Evolutionary conservation across 225 moss, liverwort and hornwort genomes (phyloP).

Genomic region (Neckera pumila): DNA sequence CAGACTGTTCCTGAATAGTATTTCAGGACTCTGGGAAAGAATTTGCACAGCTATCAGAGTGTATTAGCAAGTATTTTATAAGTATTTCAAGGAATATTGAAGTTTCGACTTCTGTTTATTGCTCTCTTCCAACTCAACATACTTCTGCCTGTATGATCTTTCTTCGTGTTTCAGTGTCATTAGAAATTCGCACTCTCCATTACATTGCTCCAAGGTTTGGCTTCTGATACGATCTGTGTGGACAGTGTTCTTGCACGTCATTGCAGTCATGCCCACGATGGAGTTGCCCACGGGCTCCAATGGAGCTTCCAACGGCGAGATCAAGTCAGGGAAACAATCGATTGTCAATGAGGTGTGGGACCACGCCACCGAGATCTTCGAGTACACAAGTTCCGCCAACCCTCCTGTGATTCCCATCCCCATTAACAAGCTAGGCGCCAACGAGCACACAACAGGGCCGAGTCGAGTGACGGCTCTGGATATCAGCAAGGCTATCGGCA

Average conservation of each 20-base stretch:
- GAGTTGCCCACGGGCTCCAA: neutral
- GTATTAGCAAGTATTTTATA: neutral
- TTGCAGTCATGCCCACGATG: constrained; percentile 9
- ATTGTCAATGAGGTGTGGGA: constrained; percentile 13
- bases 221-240: neutral
- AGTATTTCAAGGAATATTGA: neutral
- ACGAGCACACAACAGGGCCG: constrained; percentile 25
- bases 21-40: neutral
- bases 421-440: constrained; percentile 23
- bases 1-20: neutral
- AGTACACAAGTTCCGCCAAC: constrained; percentile 50
- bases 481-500: constrained; percentile 29
- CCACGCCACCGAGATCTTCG: constrained; percentile 23
- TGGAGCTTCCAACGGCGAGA: neutral
- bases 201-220: neutral
- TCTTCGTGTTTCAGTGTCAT: neutral
- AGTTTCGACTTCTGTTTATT: neutral
- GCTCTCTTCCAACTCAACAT: neutral
- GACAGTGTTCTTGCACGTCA: neutral
- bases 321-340: neutral
- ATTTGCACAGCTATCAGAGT: neutral
- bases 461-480: constrained; percentile 34
- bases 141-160: neutral
- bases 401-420: constrained; percentile 40
- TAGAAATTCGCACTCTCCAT: neutral